phyloP scores from a whole-genome alignment of 352 stramenopile species.

The Phytophthora agathidicida region DNA sequence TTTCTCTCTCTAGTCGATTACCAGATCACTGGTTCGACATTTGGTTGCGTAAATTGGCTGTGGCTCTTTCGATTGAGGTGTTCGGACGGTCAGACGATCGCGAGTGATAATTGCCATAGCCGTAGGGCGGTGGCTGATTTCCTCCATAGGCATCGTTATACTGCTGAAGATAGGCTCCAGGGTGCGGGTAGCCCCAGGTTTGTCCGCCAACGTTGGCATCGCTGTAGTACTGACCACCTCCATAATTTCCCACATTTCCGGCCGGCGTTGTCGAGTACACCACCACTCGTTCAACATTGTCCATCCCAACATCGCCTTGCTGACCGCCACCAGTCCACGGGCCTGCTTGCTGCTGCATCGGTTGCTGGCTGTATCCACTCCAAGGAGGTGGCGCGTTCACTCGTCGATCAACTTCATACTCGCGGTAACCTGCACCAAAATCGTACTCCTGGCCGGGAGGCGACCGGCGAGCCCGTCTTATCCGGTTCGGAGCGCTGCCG shows the following conservation, averaged over 20 bases:
- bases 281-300: constrained; percentile 41
- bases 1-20: constrained; percentile 1
- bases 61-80: constrained; percentile 33
- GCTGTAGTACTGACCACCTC: constrained; percentile 31
- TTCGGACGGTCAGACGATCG: constrained; percentile 23
- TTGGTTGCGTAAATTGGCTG: constrained; percentile 38
- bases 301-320: constrained; percentile 21
- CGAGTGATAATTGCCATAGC: constrained; percentile 25
- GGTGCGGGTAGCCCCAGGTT: constrained; percentile 24
- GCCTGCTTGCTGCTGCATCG: constrained; percentile 25
- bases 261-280: constrained; percentile 37
- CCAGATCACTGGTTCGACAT: constrained; percentile 31
- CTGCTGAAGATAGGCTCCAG: constrained; percentile 26
- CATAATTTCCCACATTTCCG: constrained; percentile 9
- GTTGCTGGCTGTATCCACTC: constrained; percentile 35
- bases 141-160: constrained; percentile 19
- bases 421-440: constrained; percentile 26
- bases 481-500: constrained; percentile 17
- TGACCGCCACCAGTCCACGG: constrained; percentile 17
- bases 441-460: constrained; percentile 34
- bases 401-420: constrained; percentile 34
- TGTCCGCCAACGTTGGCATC: constrained; percentile 24
- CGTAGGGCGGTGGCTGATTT: constrained; percentile 20
- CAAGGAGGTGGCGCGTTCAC: constrained; percentile 21
- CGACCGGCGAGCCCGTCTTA: constrained; percentile 22